These are phyloP conservation scores for Rubus parviflorus DNA, from an alignment of 306 rosid species.

Conservation along the genomic window DNA sequence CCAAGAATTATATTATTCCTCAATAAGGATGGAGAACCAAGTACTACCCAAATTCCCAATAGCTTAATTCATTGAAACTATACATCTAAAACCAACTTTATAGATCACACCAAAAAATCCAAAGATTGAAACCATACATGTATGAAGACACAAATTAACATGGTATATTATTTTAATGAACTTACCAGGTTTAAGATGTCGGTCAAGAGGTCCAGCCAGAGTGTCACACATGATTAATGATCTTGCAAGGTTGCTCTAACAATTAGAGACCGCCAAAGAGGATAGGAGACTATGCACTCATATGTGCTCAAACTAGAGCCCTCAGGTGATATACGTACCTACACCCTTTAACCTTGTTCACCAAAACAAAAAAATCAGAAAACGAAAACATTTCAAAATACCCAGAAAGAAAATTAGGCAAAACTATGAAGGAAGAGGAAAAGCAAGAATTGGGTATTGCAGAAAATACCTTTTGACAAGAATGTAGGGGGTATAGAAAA, in stretches of 20 bases:
- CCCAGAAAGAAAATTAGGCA: neutral
- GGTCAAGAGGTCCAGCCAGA: constrained; percentile 49
- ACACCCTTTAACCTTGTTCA: constrained; percentile 12
- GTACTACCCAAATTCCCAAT: neutral
- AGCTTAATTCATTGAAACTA: neutral
- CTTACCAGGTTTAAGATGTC: constrained; percentile 43
- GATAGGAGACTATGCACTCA: constrained; percentile 47
- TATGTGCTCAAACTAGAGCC: constrained; percentile 36
- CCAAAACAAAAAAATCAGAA: neutral
- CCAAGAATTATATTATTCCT: neutral
- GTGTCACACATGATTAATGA: constrained; percentile 70
- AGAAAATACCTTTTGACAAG: constrained; percentile 42
- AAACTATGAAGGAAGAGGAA: neutral
- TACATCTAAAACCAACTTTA: neutral
- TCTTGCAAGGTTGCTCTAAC: constrained; percentile 35
- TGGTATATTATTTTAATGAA: constrained; percentile 4
- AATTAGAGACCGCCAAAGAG: constrained; percentile 29
- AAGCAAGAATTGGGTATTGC: constrained; percentile 9
- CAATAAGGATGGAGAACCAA: neutral
- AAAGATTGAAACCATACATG: neutral
- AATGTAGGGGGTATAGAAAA: constrained; percentile 37
- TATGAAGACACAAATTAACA: neutral
- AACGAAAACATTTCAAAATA: neutral
- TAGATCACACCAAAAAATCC: neutral
- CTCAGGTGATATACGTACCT: constrained; percentile 13